Evolutionary conservation across 345 rosid genomes (phyloP).

Genomic region (Eucalyptus shirleyi): DNA sequence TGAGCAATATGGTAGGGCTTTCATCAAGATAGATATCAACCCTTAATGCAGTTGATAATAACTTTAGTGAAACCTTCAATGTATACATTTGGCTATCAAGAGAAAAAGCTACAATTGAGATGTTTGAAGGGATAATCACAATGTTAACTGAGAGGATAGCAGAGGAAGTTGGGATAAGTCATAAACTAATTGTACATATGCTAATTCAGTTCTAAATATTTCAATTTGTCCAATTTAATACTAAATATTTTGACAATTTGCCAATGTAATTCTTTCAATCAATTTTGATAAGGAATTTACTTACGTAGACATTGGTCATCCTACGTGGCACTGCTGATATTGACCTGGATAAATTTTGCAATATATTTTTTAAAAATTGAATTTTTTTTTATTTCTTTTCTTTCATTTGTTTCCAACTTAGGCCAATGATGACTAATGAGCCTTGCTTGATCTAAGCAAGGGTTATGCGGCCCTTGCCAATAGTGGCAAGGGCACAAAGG

Average conservation of each 20-base stretch:
- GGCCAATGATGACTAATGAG: background rate
- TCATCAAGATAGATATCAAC: background rate
- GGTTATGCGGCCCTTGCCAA: background rate
- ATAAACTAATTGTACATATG: background rate
- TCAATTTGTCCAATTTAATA: background rate
- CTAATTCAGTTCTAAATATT: background rate
- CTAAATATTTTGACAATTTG: background rate
- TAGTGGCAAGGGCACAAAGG: rapidly evolving
- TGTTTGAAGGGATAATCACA: background rate
- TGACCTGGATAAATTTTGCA: background rate
- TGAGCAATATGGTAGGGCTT: background rate
- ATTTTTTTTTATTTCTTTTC: background rate
- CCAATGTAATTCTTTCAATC: background rate
- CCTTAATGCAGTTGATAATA: background rate
- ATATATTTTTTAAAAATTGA: background rate
- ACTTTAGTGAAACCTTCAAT: background rate
- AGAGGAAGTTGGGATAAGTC: background rate
- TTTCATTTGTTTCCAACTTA: background rate
- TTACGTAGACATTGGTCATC: rapidly evolving
- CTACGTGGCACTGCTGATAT: rapidly evolving
- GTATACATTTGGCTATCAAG: background rate
- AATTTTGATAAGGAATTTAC: background rate
- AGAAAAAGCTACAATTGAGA: background rate
- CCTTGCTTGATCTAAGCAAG: background rate
- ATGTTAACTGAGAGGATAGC: background rate